Evolutionary conservation across 139 green algal genomes (phyloP).

Genomic region (Spirogloea muscicola): DNA sequence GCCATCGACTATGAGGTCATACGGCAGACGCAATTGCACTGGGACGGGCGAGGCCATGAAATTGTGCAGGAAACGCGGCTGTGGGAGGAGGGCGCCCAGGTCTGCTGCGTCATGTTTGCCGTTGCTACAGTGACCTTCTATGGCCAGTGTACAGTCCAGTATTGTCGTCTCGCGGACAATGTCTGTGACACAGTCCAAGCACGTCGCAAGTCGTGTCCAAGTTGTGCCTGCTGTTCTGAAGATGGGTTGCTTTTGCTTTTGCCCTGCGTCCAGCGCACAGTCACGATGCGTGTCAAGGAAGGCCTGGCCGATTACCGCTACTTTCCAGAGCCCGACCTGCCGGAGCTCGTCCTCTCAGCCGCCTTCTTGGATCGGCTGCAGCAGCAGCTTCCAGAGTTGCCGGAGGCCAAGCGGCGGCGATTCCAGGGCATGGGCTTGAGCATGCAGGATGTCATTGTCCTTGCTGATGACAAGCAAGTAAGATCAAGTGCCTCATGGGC

Average conservation of each 20-base stretch:
- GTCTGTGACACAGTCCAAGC: no score
- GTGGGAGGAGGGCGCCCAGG: conserved; percentile 95
- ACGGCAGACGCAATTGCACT: conserved; percentile 68
- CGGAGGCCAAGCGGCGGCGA: conserved; percentile 53
- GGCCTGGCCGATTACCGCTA: conserved; percentile 96
- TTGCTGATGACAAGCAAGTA: conserved; percentile 72
- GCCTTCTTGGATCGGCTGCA: conserved; percentile 32
- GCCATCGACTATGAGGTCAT: conserved; percentile 89
- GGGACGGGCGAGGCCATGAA: conserved; percentile 60
- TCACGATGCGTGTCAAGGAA: conserved; percentile 71
- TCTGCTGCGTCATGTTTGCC: no score
- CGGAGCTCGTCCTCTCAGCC: conserved; percentile 53
- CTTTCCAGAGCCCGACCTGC: conserved; percentile 95
- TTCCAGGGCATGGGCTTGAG: conserved; percentile 71
- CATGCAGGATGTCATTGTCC: conserved; percentile 66
- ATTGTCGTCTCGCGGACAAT: no score
- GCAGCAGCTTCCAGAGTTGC: conserved; percentile 74
- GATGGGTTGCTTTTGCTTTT: no score
- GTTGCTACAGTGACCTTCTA: no score
- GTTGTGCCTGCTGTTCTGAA: no score
- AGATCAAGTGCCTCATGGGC: no score
- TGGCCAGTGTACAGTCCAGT: no score
- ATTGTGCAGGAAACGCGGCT: conserved; percentile 91
- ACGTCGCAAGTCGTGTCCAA: no score
- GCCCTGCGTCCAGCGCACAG: not conserved